Evolutionary conservation across 805 yeast genomes (phyloP), one percentile per base, ranked within the genome.

Genomic region (Yarrowia sp.): DNA sequence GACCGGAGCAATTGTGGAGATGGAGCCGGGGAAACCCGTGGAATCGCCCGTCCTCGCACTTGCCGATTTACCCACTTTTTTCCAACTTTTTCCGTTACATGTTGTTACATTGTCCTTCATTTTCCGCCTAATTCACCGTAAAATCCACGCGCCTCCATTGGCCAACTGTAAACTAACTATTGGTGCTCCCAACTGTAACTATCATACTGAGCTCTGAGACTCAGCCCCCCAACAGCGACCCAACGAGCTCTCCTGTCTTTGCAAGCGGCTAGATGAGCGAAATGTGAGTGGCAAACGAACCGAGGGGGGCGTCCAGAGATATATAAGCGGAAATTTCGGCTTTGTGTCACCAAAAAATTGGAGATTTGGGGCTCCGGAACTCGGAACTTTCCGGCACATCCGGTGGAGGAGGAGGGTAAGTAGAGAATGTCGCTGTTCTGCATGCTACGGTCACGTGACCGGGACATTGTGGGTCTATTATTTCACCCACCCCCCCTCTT

Each of bases 161-260:
- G 55, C 36, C 40, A 50, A 50, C 56, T 50, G 42, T 50, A 50
- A 50, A 19, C 58, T 52, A 52, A 52, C 58, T 52, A 52, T 36
- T 38, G 17, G 10, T 6, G 4, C 13, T 38, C 58, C 14, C 30
- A 52, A 52, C 58, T 38, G 43, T 52, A 52, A 52, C 58, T 52
- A 52, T 52, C 43, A 38, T 20, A 52, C 43, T 52, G 58, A 52
- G 42, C 38, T 19, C 30, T 20, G 52, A 33, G 39, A n/a, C 55
- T 49, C 55, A 30, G 53, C 53, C 53, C n/a, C 52, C 53, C 34
- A 20, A 3, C 30, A 24, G 30, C 30, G 30, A 7, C n/a, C 34
- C 15, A 24, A 30, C 10, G 53, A 47, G 38, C 9, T 9, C 9
- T 9, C 30, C 30, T 24, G 8, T 9, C 38, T 14, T 0, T 3